Percentiles rank a stretch among this genome's conserved stretches.
phyloP scores from a whole-genome alignment of 2,329 filamentous ascomycete genomes.

The Aspergillus sclerotialis region DNA sequence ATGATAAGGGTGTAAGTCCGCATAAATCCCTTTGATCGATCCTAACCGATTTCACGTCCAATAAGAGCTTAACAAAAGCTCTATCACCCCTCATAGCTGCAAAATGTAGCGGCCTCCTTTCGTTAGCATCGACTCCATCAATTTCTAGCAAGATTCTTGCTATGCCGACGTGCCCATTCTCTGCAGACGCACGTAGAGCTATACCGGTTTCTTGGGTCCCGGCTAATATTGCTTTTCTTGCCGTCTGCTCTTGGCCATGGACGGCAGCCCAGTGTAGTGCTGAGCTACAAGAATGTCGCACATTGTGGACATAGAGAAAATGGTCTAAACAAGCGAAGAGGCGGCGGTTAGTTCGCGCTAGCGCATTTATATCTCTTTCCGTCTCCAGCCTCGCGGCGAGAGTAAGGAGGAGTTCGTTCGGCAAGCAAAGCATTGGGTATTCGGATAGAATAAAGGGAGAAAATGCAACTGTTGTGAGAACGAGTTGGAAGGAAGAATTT shows the following conservation, averaged over 20 bases:
- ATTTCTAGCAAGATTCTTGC: no score
- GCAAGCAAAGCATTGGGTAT: no score
- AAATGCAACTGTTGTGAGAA: no score
- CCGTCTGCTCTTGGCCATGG: neutral
- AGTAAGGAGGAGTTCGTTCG: slow-evolving; percentile 1
- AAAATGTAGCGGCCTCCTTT: neutral
- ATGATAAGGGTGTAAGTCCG: neutral
- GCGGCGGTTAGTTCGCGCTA: slow-evolving; percentile 3
- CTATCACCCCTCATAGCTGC: neutral
- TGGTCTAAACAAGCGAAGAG: slow-evolving; percentile 7
- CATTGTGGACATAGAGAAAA: slow-evolving; percentile 8
- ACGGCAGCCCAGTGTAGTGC: slow-evolving; percentile 6
- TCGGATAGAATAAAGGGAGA: no score
- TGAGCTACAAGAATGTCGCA: slow-evolving; percentile 1
- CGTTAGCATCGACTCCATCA: neutral
- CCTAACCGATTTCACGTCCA: neutral
- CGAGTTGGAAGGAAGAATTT: no score
- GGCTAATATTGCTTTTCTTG: neutral
- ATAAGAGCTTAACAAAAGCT: neutral
- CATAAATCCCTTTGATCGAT: neutral
- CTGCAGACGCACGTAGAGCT: neutral
- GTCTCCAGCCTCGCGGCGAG: slow-evolving; percentile 1
- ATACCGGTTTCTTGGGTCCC: neutral
- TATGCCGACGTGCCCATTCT: neutral
- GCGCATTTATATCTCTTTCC: slow-evolving; percentile 6